Base-by-base conservation (phyloP, 23 red algal species). In the Porphyridium purpureum region DNA sequence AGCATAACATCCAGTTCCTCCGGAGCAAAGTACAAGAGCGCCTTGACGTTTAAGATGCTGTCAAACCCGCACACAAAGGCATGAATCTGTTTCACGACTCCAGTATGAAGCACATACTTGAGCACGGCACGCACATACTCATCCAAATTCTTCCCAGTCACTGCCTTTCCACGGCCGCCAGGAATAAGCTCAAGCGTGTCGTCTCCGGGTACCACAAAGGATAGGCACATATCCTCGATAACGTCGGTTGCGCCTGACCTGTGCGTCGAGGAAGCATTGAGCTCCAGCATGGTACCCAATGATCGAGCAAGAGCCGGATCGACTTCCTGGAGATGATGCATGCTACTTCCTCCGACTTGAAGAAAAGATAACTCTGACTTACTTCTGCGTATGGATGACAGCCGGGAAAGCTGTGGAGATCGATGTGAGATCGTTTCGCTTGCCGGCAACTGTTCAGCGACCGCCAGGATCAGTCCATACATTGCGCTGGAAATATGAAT, bases 401-500 rank as follows among this genome's bases (percentile, higher is more conserved):
- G 35, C 11, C 33, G 38, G 8, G n/a, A 48, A 50, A 28, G 40
- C 59, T 7, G 36, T n/a, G n/a, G n/a, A n/a, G n/a, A n/a, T n/a
- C n/a, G n/a, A n/a, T n/a, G n/a, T n/a, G n/a, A n/a, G n/a, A n/a
- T n/a, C n/a, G n/a, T n/a, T 20, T 14, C 7, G 7, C 47, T 64
- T 7, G 31, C 36, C 29, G 14, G 23, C 38, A 35, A 26, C 38
- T 5, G 31, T 29, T 26, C 78, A 29, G 56, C 71, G 32, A 75
- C 71, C 0, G 81, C 67, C 22, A 62, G 64, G 0, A 98, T 9
- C 4, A 98, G 49, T 38, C 44, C 7, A 9, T 58, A 62, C 63
- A 98, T 81, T 5, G 56, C 71, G 20, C 35, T 30, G 19, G 90
- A 98, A 9, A 98, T 58, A 38, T 70, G 73, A 20, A 98, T 57